Percentiles rank a stretch among this genome's conserved stretches.
Conservation (phyloP, 495 filamentous ascomycete species). For the Haplographium delicatum region DNA sequence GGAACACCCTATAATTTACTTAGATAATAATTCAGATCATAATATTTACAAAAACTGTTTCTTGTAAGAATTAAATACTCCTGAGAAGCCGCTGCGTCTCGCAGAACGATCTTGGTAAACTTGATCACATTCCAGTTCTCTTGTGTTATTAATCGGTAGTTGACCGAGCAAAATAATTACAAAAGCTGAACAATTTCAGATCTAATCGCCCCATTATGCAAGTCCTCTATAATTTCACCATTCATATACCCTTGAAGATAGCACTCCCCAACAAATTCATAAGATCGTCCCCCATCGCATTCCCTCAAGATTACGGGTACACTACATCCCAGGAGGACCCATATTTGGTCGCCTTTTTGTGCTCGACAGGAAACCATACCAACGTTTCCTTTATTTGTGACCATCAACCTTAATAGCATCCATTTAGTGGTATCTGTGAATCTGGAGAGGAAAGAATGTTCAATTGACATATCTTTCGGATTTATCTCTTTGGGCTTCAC, state of each 20-base stretch:
- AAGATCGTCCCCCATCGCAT: not conserved
- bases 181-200: no score
- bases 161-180: no score
- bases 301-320: constrained; percentile 8
- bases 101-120: no score
- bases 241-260: constrained; percentile 12
- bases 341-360: constrained; percentile 10
- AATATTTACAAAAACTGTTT: no score
- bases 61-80: no score
- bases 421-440: constrained; percentile 10
- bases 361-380: constrained; percentile 10
- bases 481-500: not conserved
- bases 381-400: constrained; percentile 6
- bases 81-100: no score
- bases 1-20: no score
- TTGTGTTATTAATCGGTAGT: no score
- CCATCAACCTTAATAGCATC: constrained; percentile 5
- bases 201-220: no score
- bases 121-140: no score
- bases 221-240: constrained; percentile 5
- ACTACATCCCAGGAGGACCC: constrained; percentile 7
- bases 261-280: constrained; percentile 8
- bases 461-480: not conserved
- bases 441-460: constrained; percentile 1
- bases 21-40: no score